Evolutionary conservation across 1,284 basidiomycete species (phyloP), one percentile per base, ranked within the genome.

Genomic region (Spongispora temasekensis): DNA sequence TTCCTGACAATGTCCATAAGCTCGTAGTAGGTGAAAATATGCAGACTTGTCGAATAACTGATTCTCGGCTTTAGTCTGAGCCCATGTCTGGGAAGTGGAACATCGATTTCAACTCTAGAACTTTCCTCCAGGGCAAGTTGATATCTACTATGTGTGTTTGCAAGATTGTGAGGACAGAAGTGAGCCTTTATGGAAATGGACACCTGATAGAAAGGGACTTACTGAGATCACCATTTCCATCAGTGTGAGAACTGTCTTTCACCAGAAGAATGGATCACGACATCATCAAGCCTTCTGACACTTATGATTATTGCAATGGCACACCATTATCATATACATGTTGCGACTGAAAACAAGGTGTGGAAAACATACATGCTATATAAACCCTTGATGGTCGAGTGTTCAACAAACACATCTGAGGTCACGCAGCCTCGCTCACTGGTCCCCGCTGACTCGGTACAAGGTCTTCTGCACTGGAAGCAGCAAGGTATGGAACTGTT

Each of bases 1-100:
- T 80, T 81, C 10, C 78, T 68, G 23, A 83, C 75, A 12, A 86
- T 76, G 40, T 82, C 79, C 4, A 80, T 77, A 53, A 88, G 84
- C 68, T 89, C 86, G n/a, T n/a, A n/a, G n/a, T n/a, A n/a, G 46
- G 9, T 50, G 46, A 28, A 31, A 52, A 31, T 19, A 31, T n/a
- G 15, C n/a, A 31, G 6, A 73, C 72, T 72, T 74, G 42, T 76
- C 71, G 28, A 69, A 71, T 4, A 75, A 44, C 75, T 72, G 74
- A 8, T 42, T 57, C 53, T 71, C 62, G 0, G 74, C 59, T 21
- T 67, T 64, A 5, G 12, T 23, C 3, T 53, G 60, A 8, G 59
- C 55, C 72, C 67, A 74, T 21, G 44, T 35, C 5, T 21, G 10
- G 1, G 71, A 10, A 70, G 37, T 0, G 61, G 57, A 9, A 72